Evolutionary conservation across 1,284 basidiomycete genomes (phyloP), one percentile per base, ranked within the genome.

Genomic region (Macrocystidia cucumis): DNA sequence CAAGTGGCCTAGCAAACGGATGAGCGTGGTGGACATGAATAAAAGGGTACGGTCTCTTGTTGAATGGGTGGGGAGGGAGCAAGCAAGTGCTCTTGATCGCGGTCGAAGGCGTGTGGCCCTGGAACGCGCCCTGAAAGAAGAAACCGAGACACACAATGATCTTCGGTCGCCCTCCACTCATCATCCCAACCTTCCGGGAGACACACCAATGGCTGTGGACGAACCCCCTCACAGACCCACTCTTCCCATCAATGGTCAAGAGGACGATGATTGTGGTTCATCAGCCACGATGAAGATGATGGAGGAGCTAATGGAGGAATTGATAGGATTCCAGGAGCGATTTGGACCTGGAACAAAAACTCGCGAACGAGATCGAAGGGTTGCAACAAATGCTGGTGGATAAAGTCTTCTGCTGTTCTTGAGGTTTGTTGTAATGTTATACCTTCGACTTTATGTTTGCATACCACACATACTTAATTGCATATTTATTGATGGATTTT

Each of bases 21-120:
- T 85, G 74, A 96, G 92, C 46, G 81, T 95, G 16, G 84, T 81
- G 12, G 95, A 98, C 55, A 96, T 98, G 91, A 88, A 91, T 56
- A 97, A 98, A 63, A 79, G 95, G 13, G 91, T 96, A 13, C 72
- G 91, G 29, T 79, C 85, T 38, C 73, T 98, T 39, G 77, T 95
- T 22, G 95, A 98, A 51, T 98, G 91, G 78, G 89, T 92, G 9
- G 85, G 83, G 27, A 71, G 87, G 41, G 83, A 88, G 52, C 88
- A 92, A 55, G 76, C 76, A 1, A 80, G 75, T 46, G 84, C 85
- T 32, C 65, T 72, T 21, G 86, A 87, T 55, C 72, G 86, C 30
- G 72, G 67, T 26, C 72, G 86, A 43, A 63, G 89, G 46, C 72
- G 72, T 39, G 75, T 78, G 35, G 72, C 78, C 13, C 55, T 91